Evolutionary conservation across 2,329 filamentous ascomycete species (phyloP).

Genomic region (Cordyceps militaris): DNA sequence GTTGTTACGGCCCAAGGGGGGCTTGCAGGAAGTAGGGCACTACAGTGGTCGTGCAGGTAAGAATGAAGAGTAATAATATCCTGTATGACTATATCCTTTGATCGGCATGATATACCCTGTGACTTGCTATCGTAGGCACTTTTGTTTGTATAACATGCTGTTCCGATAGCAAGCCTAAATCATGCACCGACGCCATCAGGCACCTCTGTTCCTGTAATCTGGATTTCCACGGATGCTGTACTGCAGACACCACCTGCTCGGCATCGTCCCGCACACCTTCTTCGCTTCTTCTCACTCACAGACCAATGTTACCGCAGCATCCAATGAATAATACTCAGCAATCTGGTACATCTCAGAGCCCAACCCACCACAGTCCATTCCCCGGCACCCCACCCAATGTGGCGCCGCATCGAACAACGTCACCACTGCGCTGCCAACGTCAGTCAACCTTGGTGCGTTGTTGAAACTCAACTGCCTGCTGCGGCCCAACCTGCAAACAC

Average conservation of each 20-base stretch:
- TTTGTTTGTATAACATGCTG: not conserved
- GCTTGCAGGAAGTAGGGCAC: too few species aligned
- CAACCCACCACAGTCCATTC: not conserved
- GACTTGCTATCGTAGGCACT: not conserved
- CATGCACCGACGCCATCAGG: not conserved
- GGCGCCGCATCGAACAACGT: not conserved
- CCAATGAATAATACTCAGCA: not conserved
- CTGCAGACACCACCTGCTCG: too few species aligned
- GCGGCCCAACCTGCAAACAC: not conserved
- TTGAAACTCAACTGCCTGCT: not conserved
- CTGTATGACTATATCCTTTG: too few species aligned
- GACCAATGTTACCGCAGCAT: not conserved
- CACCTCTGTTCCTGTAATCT: not conserved
- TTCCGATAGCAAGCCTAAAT: not conserved
- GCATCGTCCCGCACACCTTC: not conserved
- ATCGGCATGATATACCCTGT: not conserved
- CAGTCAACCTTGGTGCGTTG: not conserved
- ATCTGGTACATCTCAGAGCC: not conserved
- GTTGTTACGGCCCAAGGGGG: too few species aligned
- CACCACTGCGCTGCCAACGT: not conserved
- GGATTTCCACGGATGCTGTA: too few species aligned
- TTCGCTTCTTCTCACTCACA: not conserved
- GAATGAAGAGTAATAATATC: too few species aligned
- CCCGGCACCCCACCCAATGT: not conserved
- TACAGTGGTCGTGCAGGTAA: too few species aligned